phyloP scores from a whole-genome alignment of 805 yeast species.

The Cyberlindnera sargentensis region DNA sequence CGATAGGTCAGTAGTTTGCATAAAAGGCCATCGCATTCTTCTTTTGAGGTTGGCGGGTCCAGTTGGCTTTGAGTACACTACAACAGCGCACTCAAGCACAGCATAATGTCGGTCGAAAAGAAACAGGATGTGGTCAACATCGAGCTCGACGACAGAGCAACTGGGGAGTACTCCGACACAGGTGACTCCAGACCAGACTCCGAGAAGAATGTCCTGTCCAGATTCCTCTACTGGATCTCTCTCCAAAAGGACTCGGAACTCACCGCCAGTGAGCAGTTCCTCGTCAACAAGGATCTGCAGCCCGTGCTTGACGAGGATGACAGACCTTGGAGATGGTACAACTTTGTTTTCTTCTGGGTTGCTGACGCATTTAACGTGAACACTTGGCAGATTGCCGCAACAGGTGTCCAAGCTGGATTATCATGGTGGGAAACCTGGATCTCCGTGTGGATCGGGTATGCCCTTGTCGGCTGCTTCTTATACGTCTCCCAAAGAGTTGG shows the following conservation, averaged over 20 bases:
- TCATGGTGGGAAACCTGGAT: conserved; percentile 93
- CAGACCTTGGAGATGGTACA: conserved; percentile 80
- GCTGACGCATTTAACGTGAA: conserved; percentile 88
- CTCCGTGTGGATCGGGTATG: conserved; percentile 81
- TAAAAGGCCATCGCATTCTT: no score
- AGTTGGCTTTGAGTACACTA: no score
- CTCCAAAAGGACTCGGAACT: conserved; percentile 27
- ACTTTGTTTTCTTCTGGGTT: conserved; percentile 76
- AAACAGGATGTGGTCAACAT: background rate
- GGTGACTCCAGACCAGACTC: background rate
- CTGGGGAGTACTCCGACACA: background rate
- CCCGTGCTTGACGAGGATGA: conserved; percentile 65
- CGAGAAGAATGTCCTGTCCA: background rate
- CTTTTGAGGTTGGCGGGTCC: no score
- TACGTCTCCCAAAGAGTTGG: conserved; percentile 70
- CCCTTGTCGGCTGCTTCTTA: conserved; percentile 62
- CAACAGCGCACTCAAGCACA: no score
- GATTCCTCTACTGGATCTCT: conserved; percentile 10
- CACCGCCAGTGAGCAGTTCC: conserved; percentile 54
- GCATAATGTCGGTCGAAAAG: background rate
- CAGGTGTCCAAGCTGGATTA: conserved; percentile 72
- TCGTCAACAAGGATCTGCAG: conserved; percentile 67
- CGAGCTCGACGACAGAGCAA: background rate
- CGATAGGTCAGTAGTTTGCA: no score
- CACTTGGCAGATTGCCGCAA: conserved; percentile 88